Base-by-base conservation (phyloP, 2,329 filamentous ascomycete species). In the Daldinia sp. region DNA sequence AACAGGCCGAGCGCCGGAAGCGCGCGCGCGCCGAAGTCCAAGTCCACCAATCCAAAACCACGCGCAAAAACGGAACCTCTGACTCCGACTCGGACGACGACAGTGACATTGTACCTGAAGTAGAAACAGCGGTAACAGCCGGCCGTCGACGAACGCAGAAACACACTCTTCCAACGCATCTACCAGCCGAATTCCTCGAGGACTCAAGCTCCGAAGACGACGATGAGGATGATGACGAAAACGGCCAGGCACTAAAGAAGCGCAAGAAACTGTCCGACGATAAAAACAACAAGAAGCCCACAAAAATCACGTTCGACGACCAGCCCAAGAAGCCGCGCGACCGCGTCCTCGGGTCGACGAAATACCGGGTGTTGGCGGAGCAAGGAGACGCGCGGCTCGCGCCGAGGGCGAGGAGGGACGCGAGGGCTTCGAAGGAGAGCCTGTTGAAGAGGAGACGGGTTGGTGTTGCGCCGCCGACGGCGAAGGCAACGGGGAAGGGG, bases 1-100 rank as follows among this genome's bases (percentile, higher is more conserved):
- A 85, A 60, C 87, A 89, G 77, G 86, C 87, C 2, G 79, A 82
- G 66, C 80, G 82, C 74, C 83, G 85, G 68, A 87, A 85, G 75
- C 77, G 76, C 9, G 63, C 64, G 15, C 70, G 70, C 30, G 60
- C 18, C 2, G 54, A 57, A 5, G 68, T 67, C 2, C 44, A 67
- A 42, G 33, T 65, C 13, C 66, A 70, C 50, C 72, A 67, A 53
- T 57, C 12, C 44, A 61, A 53, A 54, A 51, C n/a, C 28, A 12
- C 28, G 4, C 53, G 10, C 12, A 53, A 69, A 28, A 50, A 69
- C 69, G 26, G 59, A 62, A 42, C 56, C 63, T 30, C 74, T 76
- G 20, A 73, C 74, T 35, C 72, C 4, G 67, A 76, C 0, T 28
- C 26, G 4, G 41, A 33, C 55, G 41, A 46, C 39, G 73, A 68